These are phyloP conservation scores for Hypomontagnella submonticulosa DNA, from an alignment of 495 filamentous ascomycete genomes.

Conservation along the genomic window DNA sequence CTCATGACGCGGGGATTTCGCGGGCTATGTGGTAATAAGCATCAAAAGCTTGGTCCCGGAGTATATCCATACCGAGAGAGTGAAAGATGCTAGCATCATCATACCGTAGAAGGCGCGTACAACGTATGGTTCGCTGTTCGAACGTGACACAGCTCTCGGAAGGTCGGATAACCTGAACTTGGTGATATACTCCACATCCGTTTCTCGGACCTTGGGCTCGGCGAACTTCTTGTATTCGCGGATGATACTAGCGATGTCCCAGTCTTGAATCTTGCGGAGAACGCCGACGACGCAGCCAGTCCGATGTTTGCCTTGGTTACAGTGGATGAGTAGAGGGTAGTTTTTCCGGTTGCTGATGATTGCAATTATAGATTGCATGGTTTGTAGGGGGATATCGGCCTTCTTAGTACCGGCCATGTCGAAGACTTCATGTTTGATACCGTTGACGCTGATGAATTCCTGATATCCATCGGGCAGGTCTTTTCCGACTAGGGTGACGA, in stretches of 20 bases:
- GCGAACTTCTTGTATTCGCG: slow-evolving; percentile 76
- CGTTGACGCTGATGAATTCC: slow-evolving; percentile 68
- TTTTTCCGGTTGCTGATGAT: slow-evolving; percentile 73
- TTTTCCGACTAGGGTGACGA: slow-evolving; percentile 82
- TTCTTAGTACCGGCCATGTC: slow-evolving; percentile 84
- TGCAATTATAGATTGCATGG: slow-evolving; percentile 71
- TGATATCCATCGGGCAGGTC: slow-evolving; percentile 65
- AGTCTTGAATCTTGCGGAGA: slow-evolving; percentile 72
- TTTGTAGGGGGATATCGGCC: slow-evolving; percentile 65
- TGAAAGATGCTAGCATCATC: slow-evolving; percentile 33
- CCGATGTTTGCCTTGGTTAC: slow-evolving; percentile 91
- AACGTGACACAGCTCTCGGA: neutral
- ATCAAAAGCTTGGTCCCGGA: slow-evolving; percentile 20
- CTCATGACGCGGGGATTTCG: neutral
- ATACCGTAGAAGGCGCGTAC: slow-evolving; percentile 34
- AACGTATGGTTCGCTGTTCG: slow-evolving; percentile 1
- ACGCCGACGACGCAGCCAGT: slow-evolving; percentile 83
- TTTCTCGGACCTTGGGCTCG: slow-evolving; percentile 68
- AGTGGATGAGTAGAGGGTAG: slow-evolving; percentile 83
- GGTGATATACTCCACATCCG: slow-evolving; percentile 62
- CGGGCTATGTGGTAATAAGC: slow-evolving; percentile 7
- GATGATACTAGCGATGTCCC: slow-evolving; percentile 66
- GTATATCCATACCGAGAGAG: slow-evolving; percentile 35
- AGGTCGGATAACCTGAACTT: slow-evolving; percentile 50
- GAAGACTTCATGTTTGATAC: slow-evolving; percentile 75